Evolutionary conservation across 2,329 filamentous ascomycete genomes (phyloP).

Genomic region (Stachybotrys chlorohalonatus): DNA sequence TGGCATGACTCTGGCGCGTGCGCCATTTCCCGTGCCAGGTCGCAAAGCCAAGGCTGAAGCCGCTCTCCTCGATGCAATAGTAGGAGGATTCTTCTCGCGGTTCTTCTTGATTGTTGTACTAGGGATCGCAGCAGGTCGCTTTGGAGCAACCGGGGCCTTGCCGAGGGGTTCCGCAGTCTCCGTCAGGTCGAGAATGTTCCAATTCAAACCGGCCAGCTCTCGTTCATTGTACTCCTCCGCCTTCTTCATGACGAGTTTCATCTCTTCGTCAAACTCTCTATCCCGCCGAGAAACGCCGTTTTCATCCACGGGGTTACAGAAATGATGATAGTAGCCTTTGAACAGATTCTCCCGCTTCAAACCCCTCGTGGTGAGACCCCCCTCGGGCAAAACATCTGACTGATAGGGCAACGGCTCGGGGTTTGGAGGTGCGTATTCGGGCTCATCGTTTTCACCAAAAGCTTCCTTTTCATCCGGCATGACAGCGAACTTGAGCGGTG

Average conservation of each 20-base stretch:
- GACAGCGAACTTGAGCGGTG: constrained; percentile 52
- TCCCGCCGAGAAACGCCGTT: constrained; percentile 56
- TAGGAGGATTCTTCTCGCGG: constrained; percentile 13
- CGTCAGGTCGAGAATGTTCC: constrained; percentile 48
- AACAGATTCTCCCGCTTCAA: constrained; percentile 50
- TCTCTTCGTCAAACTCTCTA: constrained; percentile 47
- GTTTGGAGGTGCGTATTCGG: constrained; percentile 82
- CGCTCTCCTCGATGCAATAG: constrained; percentile 38
- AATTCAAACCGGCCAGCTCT: constrained; percentile 54
- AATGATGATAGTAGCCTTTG: constrained; percentile 53
- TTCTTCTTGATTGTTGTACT: constrained; percentile 3
- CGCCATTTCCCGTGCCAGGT: constrained; percentile 12
- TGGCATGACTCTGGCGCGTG: constrained; percentile 2
- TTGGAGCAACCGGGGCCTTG: not conserved
- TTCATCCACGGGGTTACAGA: constrained; percentile 55
- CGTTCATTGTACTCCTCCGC: constrained; percentile 60
- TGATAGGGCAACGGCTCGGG: constrained; percentile 57
- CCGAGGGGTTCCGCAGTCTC: constrained; percentile 24
- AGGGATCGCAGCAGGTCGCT: not conserved
- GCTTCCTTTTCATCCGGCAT: constrained; percentile 42
- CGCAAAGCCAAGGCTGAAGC: constrained; percentile 41
- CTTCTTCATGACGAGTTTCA: constrained; percentile 40
- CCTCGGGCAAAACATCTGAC: constrained; percentile 57
- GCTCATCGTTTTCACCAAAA: constrained; percentile 53
- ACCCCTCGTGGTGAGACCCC: constrained; percentile 45